phyloP scores from a whole-genome alignment of 2,329 filamentous ascomycete genomes.

The Pseudogymnoascus sp. region DNA sequence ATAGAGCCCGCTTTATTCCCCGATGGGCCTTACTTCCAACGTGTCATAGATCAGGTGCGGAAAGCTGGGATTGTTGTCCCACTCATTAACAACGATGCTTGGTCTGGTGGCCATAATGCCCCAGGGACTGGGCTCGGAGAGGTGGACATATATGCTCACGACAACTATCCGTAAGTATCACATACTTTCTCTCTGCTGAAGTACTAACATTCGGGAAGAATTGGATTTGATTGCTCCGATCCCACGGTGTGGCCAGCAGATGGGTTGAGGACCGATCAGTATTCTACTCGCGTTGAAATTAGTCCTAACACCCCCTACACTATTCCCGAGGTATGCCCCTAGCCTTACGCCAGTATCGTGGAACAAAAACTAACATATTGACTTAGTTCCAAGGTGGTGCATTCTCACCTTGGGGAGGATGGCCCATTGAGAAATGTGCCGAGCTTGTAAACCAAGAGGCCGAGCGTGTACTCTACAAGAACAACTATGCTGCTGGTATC shows the following conservation, averaged over 20 bases:
- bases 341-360: neutral
- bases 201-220: neutral
- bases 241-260: slow-evolving; percentile 49
- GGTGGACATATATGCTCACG: slow-evolving; percentile 24
- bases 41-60: slow-evolving; percentile 58
- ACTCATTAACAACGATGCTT: slow-evolving; percentile 66
- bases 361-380: slow-evolving; percentile 35
- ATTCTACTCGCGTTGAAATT: slow-evolving; percentile 46
- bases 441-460: slow-evolving; percentile 61
- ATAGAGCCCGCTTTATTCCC: slow-evolving; percentile 40
- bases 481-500: slow-evolving; percentile 55
- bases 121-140: slow-evolving; percentile 14
- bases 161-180: slow-evolving; percentile 34
- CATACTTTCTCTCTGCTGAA: slow-evolving; percentile 26
- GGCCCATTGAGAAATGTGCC: slow-evolving; percentile 44
- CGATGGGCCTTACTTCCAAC: slow-evolving; percentile 58
- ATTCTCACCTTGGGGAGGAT: slow-evolving; percentile 69
- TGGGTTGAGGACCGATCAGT: slow-evolving; percentile 40
- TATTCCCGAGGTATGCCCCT: slow-evolving; percentile 34
- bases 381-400: slow-evolving; percentile 57
- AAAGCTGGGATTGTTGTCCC: slow-evolving; percentile 64
- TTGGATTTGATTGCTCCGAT: slow-evolving; percentile 40
- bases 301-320: slow-evolving; percentile 59
- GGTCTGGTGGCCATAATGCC: slow-evolving; percentile 8
- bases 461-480: slow-evolving; percentile 69